Conservation (phyloP, 306 rosid species). For the Sicyos edulis region DNA sequence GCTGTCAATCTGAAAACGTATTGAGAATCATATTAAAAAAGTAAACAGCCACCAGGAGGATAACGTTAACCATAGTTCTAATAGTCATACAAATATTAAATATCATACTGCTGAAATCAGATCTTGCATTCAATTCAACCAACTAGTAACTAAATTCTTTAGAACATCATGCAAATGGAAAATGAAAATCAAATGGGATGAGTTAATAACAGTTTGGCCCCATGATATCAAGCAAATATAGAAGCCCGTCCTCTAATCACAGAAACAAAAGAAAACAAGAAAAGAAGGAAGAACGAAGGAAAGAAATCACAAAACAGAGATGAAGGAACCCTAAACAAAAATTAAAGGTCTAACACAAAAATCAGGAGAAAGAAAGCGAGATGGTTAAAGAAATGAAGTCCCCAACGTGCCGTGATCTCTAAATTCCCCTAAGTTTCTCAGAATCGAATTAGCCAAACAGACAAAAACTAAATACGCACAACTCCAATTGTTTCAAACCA, state of each 20-base stretch:
- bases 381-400: not conserved
- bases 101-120: not conserved
- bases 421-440: slow-evolving; percentile 8
- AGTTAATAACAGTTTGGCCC: not conserved
- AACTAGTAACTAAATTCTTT: not conserved
- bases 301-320: not conserved
- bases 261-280: not conserved
- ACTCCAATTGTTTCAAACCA: slow-evolving; percentile 1
- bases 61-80: not conserved
- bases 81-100: not conserved
- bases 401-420: not conserved
- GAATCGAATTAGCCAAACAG: not conserved
- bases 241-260: no score
- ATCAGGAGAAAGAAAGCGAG: not conserved
- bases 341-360: not conserved
- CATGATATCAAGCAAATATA: not conserved
- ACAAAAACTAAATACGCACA: slow-evolving; percentile 15
- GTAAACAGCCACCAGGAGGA: not conserved
- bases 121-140: not conserved
- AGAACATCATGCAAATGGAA: not conserved
- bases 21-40: not conserved
- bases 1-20: slow-evolving; percentile 7
- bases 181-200: not conserved
- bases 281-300: not conserved
- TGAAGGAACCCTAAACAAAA: not conserved